Evolutionary conservation across 257 asterid genomes (phyloP), one percentile per base, ranked within the genome.

Genomic region (Plantago elongata): DNA sequence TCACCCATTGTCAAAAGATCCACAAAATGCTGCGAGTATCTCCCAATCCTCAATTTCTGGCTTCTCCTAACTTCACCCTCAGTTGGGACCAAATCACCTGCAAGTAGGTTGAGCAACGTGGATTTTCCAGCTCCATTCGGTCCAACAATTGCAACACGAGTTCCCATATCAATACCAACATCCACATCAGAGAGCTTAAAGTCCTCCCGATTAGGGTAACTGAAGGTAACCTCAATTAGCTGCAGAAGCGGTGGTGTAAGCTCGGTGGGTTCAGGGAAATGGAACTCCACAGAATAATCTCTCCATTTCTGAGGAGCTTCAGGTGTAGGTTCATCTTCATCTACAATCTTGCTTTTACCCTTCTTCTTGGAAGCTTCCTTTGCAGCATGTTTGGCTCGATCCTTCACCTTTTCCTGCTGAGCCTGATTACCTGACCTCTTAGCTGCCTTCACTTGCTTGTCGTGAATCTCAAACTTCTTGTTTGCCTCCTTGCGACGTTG

Each of bases 101-200:
- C 94, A 27, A 85, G 81, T 43, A 85, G 87, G 72, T 82, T 85
- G 68, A 85, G 94, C 65, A 85, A 51, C n/a, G 87, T 82, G 1
- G 89, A 80, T 68, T 85, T 85, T 22, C 94, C 94, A 22, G 93
- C 93, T 45, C 93, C 93, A 61, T 84, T 84, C 29, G 93, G 93
- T 13, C 93, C 89, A 9, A 84, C 80, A 15, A 84, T 82, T n/a
- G 87, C 89, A 30, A 84, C 89, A 29, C 89, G 93, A 12, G 89
- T 84, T 52, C 93, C 93, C 93, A 84, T 84, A 65, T 84, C 93
- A 54, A 84, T 84, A 27, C 89, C 93, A 27, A 79, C 93, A 57
- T 79, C 93, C 34, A 84, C 89, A 64, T 82, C 38, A 1, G 83
- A 82, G 38, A 84, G 87, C 67, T 64, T 75, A 67, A 84, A 84